Base-by-base conservation (phyloP, 768 basidiomycete genomes). In the Boletus coccyginus region DNA sequence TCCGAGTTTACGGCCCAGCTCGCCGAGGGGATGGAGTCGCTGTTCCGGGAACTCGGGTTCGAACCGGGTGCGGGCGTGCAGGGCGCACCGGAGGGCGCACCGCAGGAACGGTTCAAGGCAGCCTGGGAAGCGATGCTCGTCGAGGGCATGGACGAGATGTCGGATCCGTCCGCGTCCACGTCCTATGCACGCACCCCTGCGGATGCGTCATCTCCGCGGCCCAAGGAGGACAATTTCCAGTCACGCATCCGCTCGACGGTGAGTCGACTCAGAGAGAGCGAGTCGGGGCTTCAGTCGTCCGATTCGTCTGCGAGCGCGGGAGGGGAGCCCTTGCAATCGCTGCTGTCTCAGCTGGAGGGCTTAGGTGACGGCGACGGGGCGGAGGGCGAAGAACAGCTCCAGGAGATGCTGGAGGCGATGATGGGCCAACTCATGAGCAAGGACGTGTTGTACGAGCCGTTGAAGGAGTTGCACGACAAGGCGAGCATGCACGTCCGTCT, bases 101-200 rank as follows among this genome's bases (percentile, higher is more conserved):
- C 72, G 38, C 71, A 73, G 56, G 74, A 77, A 50, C 69, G 70
- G 38, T 72, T 88, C 52, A 78, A 78, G 54, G 81, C 81, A 7
- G 83, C 85, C 31, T 92, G 85, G 88, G 88, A 90, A 68, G 78
- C 80, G 4, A 84, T 90, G 81, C 71, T 91, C 13, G 70, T 83
- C 41, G 83, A 88, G 58, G 83, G 76, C 5, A 80, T 88, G 80
- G 75, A 83, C 12, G 66, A 64, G 44, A 61, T 62, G 58, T 11
- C 44, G 14, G 47, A 38, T 40, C 67, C 66, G 1, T 24, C 59
- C 35, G 24, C 24, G 21, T 43, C 16, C n/a, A 24, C 50, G 14
- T 35, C 33, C 33, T 0, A 33, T 11, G 32, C 32, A 33, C 32
- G 32, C 32, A 2, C 27, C 5, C n/a, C 52, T 29, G 42, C 48